Base-by-base conservation (phyloP, 345 rosid species). In the Populus davidiana region DNA sequence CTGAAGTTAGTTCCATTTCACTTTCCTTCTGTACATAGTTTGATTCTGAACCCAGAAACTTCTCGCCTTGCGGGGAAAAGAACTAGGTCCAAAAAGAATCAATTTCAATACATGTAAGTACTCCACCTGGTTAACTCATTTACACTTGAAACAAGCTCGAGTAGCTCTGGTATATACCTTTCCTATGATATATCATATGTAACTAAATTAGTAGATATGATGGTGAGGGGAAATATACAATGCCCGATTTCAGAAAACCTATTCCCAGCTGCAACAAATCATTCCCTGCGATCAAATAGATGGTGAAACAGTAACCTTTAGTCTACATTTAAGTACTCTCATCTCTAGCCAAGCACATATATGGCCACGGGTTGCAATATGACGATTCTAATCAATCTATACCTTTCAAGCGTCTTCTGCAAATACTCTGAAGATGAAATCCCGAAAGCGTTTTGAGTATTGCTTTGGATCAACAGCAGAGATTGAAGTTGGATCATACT, bases 401-500 rank as follows among this genome's bases (percentile, higher is more conserved):
- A 44, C 33, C 65, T 39, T 71, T 91, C 88, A 93, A 56, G 89
- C 78, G 83, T 92, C 98, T 73, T 96, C 97, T 78, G 88, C 90
- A 76, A 96, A 93, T 69, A 88, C 86, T 91, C 84, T 89, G 83
- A 88, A 88, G 67, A 96, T 89, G 78, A 94, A 96, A 85, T 96
- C 98, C 9, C 96, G 88, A 78, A 96, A 96, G 44, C 99, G 97
- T 82, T 78, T 90, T 0, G 98, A 90, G 82, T 96, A 94, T 63
- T 94, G 97, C 85, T 86, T 96, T 25, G 99, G 99, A 88, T 94
- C 97, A 73, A 96, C 99, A 0, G 99, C 99, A 6, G 99, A 96
- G 77, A 96, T 96, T 4, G 99, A 96, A 47, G 98, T 94, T 0
- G 99, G 90, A 82, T 94, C 98, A 71, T 91, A 89, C 33, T 96